Conservation (phyloP, 768 basidiomycete species). For the Mycena rebaudengoi region DNA sequence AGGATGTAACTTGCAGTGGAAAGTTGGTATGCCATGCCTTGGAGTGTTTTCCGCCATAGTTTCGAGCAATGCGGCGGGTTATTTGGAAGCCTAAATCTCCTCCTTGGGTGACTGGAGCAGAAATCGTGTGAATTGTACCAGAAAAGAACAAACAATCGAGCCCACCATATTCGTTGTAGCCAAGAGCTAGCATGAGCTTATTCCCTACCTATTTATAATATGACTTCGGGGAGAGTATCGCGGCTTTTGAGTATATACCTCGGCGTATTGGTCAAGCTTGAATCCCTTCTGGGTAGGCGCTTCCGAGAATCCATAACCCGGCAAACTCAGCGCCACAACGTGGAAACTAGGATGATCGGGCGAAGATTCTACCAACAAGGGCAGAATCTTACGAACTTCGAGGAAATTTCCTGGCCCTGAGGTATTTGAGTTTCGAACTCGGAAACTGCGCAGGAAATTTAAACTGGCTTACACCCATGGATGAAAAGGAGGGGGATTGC, state of each 20-base stretch:
- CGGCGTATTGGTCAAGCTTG: conserved; percentile 52
- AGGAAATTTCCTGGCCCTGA: conserved; percentile 70
- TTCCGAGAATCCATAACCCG: conserved; percentile 70
- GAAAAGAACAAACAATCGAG: neutral
- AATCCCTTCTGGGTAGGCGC: conserved; percentile 64
- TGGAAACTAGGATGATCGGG: conserved; percentile 65
- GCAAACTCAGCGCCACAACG: conserved; percentile 66
- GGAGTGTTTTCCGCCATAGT: conserved; percentile 43
- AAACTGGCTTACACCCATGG: conserved; percentile 58
- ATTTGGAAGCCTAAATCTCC: conserved; percentile 55
- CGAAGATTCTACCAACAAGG: conserved; percentile 53
- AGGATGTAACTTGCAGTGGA: conserved; percentile 32
- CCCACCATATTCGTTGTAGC: conserved; percentile 46
- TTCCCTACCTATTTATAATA: conserved; percentile 29
- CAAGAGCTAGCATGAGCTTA: conserved; percentile 47
- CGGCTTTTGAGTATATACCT: conserved; percentile 47
- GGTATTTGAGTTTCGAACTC: no score
- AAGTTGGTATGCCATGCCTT: conserved; percentile 58
- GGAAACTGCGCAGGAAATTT: neutral
- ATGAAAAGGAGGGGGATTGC: conserved; percentile 69
- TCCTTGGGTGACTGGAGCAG: conserved; percentile 46
- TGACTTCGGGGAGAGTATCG: neutral
- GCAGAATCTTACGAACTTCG: conserved; percentile 66
- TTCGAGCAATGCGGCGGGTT: conserved; percentile 36
- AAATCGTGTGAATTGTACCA: neutral